phyloP scores from a whole-genome alignment of 192 early-diverging fungal genomes.

The Dissophora ornata region DNA sequence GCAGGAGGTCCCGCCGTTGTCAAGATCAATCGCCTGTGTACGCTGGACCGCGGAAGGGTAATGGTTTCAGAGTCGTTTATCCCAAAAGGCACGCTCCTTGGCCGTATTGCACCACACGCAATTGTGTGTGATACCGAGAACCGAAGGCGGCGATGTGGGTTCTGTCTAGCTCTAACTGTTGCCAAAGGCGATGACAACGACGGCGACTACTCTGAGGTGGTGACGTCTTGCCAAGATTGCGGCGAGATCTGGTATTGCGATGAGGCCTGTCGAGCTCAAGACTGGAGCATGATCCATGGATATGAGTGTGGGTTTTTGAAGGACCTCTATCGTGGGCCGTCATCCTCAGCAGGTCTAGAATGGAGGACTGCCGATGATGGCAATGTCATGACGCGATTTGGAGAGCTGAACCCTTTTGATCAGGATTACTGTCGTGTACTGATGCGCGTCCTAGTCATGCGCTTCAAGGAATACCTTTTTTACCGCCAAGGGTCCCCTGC shows the following conservation, averaged over 20 bases:
- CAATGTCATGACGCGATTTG: no score
- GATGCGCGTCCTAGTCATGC: constrained; percentile 9
- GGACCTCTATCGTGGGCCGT: background rate
- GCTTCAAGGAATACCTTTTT: no score
- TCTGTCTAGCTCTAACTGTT: background rate
- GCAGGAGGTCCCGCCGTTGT: no score
- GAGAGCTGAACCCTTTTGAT: background rate
- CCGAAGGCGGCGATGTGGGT: constrained; percentile 18
- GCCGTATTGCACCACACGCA: constrained; percentile 10
- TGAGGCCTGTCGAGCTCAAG: constrained; percentile 3
- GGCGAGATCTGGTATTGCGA: constrained; percentile 38
- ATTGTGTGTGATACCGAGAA: constrained; percentile 2
- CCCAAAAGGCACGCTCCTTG: no score
- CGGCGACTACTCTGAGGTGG: no score
- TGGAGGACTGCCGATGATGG: no score
- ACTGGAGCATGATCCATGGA: constrained; percentile 13
- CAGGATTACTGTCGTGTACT: constrained; percentile 19
- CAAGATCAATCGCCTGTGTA: constrained; percentile 5
- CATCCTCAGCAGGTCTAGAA: no score
- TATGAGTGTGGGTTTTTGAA: constrained; percentile 23
- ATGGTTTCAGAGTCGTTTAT: constrained; percentile 9
- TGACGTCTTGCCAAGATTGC: no score
- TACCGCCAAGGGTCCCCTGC: no score
- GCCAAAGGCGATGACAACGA: background rate
- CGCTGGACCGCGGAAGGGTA: constrained; percentile 22